Evolutionary conservation across 2,329 filamentous ascomycete species (phyloP).

Genomic region (Alternaria rosae): DNA sequence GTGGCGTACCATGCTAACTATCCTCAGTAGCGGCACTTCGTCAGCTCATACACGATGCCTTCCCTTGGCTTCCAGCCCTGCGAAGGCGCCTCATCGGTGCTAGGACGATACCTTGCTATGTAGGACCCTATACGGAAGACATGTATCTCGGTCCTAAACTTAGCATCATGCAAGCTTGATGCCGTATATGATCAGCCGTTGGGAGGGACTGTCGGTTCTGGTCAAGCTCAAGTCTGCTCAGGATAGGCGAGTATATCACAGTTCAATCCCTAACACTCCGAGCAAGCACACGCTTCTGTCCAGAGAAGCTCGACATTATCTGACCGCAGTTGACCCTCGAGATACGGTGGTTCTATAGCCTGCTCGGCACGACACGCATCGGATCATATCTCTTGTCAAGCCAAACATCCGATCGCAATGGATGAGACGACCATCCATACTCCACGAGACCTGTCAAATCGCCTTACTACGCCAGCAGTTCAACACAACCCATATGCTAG

Average conservation of each 20-base stretch:
- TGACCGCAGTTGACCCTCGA: background rate
- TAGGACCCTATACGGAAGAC: constrained; percentile 24
- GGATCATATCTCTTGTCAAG: background rate
- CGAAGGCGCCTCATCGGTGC: constrained; percentile 14
- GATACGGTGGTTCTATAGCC: background rate
- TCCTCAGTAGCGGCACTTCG: constrained; percentile 20
- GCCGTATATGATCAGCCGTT: constrained; percentile 37
- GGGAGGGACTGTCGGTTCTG: constrained; percentile 16
- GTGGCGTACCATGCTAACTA: constrained; percentile 21
- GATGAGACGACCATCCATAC: constrained; percentile 21
- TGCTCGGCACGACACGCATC: background rate
- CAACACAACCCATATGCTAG: constrained; percentile 39
- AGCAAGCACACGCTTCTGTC: constrained; percentile 8
- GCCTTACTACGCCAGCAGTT: constrained; percentile 21
- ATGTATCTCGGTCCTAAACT: constrained; percentile 24
- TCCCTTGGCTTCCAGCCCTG: constrained; percentile 21
- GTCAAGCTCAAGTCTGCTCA: constrained; percentile 30
- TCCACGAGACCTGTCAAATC: constrained; percentile 19
- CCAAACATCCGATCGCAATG: constrained; percentile 22
- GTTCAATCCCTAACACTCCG: constrained; percentile 26
- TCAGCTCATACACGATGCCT: constrained; percentile 23
- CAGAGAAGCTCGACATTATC: background rate
- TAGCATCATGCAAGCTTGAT: constrained; percentile 26
- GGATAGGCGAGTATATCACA: constrained; percentile 36
- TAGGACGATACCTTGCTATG: constrained; percentile 29